A percentile compares a stretch with the other conserved stretches of the same genome.
These are phyloP conservation scores for Cryphonectria parasitica DNA, from an alignment of 2,329 filamentous ascomycete genomes.

Conservation along the genomic window DNA sequence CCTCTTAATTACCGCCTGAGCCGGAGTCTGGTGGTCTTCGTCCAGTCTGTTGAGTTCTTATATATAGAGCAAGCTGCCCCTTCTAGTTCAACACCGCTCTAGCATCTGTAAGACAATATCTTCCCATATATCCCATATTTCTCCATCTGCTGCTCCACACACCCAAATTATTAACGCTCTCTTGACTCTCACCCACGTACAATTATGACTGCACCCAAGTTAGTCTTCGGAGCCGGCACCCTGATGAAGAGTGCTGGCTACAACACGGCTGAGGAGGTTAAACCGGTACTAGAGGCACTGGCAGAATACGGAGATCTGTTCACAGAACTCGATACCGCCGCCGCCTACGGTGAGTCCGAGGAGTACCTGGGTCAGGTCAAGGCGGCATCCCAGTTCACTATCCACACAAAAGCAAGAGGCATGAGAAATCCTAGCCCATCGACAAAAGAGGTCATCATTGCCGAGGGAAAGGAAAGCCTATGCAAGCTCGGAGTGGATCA, in stretches of 20 bases:
- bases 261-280: background rate
- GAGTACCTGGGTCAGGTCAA: constrained; percentile 29
- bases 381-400: constrained; percentile 31
- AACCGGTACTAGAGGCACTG: background rate
- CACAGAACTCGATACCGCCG: constrained; percentile 32
- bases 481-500: constrained; percentile 30
- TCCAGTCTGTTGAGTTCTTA: background rate
- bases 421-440: constrained; percentile 15
- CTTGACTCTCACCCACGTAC: background rate
- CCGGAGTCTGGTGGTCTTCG: background rate
- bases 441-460: constrained; percentile 29
- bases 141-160: background rate
- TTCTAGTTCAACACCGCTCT: background rate
- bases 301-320: constrained; percentile 22
- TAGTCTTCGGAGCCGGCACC: constrained; percentile 14
- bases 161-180: background rate
- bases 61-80: background rate
- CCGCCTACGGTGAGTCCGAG: constrained; percentile 33
- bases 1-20: background rate
- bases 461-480: constrained; percentile 30
- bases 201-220: constrained; percentile 5
- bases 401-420: constrained; percentile 34
- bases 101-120: background rate
- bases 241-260: background rate
- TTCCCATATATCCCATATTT: background rate